Evolutionary conservation across 1,284 basidiomycete species (phyloP).

Genomic region (Laetiporus sulphureus): DNA sequence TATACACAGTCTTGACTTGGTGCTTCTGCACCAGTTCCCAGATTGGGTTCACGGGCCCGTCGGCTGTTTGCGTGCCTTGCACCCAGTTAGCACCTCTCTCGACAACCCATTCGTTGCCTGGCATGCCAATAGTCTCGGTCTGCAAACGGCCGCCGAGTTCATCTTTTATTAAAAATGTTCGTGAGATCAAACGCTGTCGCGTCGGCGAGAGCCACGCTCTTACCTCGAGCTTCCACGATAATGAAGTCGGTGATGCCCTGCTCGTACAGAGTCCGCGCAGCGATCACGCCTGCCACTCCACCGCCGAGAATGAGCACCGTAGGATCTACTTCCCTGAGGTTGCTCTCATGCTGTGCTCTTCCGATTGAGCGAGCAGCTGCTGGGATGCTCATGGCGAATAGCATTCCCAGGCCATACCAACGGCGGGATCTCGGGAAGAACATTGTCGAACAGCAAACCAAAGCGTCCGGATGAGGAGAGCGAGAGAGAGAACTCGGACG

Average conservation of each 20-base stretch:
- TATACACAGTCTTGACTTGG: slow-evolving; percentile 39
- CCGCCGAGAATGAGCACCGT: slow-evolving; percentile 50
- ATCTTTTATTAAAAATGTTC: background rate
- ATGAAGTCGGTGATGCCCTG: slow-evolving; percentile 49
- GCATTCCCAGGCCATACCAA: background rate
- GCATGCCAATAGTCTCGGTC: slow-evolving; percentile 33
- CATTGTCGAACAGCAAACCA: too few species aligned
- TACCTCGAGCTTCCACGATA: slow-evolving; percentile 48
- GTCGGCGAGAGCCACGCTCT: background rate
- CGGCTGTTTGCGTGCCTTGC: slow-evolving; percentile 39
- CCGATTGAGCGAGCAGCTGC: slow-evolving; percentile 3
- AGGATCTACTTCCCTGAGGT: slow-evolving; percentile 14
- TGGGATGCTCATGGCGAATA: background rate
- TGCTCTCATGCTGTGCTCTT: background rate
- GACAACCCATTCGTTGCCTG: slow-evolving; percentile 32
- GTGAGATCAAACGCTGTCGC: background rate
- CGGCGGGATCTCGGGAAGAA: background rate
- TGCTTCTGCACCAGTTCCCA: slow-evolving; percentile 49
- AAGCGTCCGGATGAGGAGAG: too few species aligned
- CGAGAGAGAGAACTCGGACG: too few species aligned
- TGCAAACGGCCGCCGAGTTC: slow-evolving; percentile 57
- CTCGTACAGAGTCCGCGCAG: slow-evolving; percentile 51
- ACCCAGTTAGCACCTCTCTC: slow-evolving; percentile 63
- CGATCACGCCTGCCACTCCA: slow-evolving; percentile 59
- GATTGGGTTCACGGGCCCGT: slow-evolving; percentile 51